Base-by-base conservation (phyloP, 140 eudicot genomes). In the Flaveria floridana region DNA sequence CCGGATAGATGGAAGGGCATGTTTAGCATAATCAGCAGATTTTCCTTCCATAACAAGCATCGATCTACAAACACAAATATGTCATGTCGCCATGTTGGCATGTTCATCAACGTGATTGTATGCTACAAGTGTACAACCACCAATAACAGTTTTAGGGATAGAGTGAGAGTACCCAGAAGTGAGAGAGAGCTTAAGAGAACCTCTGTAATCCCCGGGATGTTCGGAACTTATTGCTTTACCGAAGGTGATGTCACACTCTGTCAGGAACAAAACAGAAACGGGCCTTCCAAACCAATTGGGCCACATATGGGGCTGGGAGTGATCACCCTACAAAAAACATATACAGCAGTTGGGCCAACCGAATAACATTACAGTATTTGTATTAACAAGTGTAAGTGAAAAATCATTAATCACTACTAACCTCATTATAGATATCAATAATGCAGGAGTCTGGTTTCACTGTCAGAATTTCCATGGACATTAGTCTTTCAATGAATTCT, bases 211-310 rank as follows among this genome's bases (percentile, higher is more conserved):
- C 71, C 96, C 96, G 42, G 88, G 87, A 76, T 80, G 83, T 15
- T 86, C 92, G n/a, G 18, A 37, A 11, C 70, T 57, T 9, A 88
- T 82, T 6, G 74, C 77, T 81, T 65, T 86, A 70, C 96, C 95
- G 15, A 88, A 88, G 34, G 89, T 80, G 82, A 90, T 78, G 61
- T 90, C 92, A 76, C 95, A 90, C 56, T 84, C 96, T 1, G 89
- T 86, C 77, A 84, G 50, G 70, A 76, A 82, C 62, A 89, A 68
- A 55, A 89, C 77, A 74, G 85, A 86, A 1, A 87, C 81, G 19
- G 95, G 95, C 84, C 96, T 86, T 79, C 95, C 95, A 79, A 65
- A 86, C 91, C 86, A 83, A 57, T 55, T 78, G 16, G 95, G 87
- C 95, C 95, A 90, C 68, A 68, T 71, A 48, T 79, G 82, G 77